Percentiles rank a stretch among this genome's conserved stretches.
Conservation (phyloP, 1,139 yeast species). For the Nakaseomyces sp. region DNA sequence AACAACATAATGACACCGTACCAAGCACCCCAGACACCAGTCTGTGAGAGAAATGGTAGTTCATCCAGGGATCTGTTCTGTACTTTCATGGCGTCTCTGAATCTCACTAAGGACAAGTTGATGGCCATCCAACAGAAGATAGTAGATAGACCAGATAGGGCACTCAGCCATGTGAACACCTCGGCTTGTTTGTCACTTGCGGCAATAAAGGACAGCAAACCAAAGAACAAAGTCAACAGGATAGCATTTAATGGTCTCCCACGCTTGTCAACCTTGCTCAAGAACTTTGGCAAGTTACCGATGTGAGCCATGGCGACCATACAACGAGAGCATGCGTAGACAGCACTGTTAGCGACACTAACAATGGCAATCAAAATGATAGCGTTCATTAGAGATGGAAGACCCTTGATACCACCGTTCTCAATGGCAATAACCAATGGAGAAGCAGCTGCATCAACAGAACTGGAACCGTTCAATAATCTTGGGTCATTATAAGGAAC, state of each 20-base stretch:
- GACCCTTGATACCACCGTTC: constrained; percentile 40
- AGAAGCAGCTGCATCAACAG: constrained; percentile 45
- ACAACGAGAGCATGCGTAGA: constrained; percentile 59
- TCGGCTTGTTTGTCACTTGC: constrained; percentile 50
- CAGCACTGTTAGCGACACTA: constrained; percentile 62
- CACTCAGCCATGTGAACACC: constrained; percentile 59
- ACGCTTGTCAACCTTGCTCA: constrained; percentile 50
- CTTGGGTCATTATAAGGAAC: constrained; percentile 55
- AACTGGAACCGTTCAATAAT: constrained; percentile 40
- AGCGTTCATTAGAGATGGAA: constrained; percentile 45
- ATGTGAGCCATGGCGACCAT: constrained; percentile 57
- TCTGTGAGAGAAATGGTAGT: constrained; percentile 45
- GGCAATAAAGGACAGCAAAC: constrained; percentile 52
- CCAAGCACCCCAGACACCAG: constrained; percentile 46
- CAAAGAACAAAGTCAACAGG: constrained; percentile 42
- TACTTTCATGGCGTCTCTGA: constrained; percentile 48
- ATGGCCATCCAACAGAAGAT: constrained; percentile 62
- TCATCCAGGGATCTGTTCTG: constrained; percentile 48
- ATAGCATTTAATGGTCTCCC: constrained; percentile 62
- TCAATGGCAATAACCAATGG: constrained; percentile 46
- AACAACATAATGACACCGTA: constrained; percentile 42
- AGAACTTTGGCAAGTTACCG: constrained; percentile 51
- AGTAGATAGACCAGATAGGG: constrained; percentile 58
- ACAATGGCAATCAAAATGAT: constrained; percentile 50
- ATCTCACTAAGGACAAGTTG: constrained; percentile 50